Conservation (phyloP, 805 yeast species). For the Nakazawaea laoshanensis region DNA sequence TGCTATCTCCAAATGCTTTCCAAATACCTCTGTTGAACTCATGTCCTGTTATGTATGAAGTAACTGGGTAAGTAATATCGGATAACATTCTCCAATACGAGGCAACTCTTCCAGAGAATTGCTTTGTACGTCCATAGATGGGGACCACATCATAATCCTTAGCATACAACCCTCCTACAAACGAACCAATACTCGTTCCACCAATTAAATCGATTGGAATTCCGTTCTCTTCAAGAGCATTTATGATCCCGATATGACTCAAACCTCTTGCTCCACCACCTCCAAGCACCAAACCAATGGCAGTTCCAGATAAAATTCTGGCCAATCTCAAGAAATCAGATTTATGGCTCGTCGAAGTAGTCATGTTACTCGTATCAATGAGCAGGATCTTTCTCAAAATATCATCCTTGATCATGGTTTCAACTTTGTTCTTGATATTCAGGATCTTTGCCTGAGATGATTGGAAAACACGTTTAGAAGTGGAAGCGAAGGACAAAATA, state of each 20-base stretch:
- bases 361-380: conserved; percentile 12
- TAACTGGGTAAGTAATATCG: conserved; percentile 88
- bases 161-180: conserved; percentile 93
- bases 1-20: conserved; percentile 87
- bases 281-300: conserved; percentile 89
- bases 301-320: conserved; percentile 82
- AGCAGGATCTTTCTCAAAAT: conserved; percentile 12
- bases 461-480: conserved; percentile 6
- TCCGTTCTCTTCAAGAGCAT: conserved; percentile 84
- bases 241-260: conserved; percentile 85
- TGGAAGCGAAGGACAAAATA: conserved; percentile 1
- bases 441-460: conserved; percentile 11
- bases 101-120: conserved; percentile 73
- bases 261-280: conserved; percentile 98
- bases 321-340: conserved; percentile 88
- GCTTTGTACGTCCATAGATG: conserved; percentile 82
- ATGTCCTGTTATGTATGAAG: conserved; percentile 94
- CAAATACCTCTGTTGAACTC: conserved; percentile 96
- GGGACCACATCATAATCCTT: conserved; percentile 87
- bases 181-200: conserved; percentile 94
- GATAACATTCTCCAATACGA: conserved; percentile 78
- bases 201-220: conserved; percentile 92
- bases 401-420: conserved; percentile 17
- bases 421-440: conserved; percentile 9
- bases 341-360: conserved; percentile 49